A percentile compares a stretch with the other conserved stretches of the same genome.
Conservation (phyloP, 495 filamentous ascomycete genomes). For the Aspergillus olivimuriae region DNA sequence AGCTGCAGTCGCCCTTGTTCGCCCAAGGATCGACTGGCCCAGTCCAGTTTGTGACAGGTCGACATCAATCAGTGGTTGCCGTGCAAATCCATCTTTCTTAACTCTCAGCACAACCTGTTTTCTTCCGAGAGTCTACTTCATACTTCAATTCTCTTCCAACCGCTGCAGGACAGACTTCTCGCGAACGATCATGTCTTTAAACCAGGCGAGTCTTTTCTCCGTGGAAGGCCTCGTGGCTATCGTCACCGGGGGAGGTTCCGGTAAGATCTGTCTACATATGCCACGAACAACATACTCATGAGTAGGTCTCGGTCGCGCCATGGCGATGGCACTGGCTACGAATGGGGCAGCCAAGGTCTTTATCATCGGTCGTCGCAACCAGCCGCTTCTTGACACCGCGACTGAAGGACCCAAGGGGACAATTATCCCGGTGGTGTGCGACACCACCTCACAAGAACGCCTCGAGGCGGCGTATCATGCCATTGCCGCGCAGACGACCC, state of each 20-base stretch:
- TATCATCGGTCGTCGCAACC: constrained; percentile 52
- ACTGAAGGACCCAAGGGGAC: constrained; percentile 24
- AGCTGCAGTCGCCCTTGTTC: too few species aligned
- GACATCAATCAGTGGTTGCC: too few species aligned
- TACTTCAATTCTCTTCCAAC: too few species aligned
- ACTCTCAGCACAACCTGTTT: too few species aligned
- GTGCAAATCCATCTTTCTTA: background rate
- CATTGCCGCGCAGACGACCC: constrained; percentile 47
- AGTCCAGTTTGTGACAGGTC: too few species aligned
- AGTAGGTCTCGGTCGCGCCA: constrained; percentile 47
- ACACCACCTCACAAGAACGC: constrained; percentile 57
- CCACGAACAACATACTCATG: too few species aligned
- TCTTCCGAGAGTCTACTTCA: too few species aligned
- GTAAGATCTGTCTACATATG: constrained; percentile 21
- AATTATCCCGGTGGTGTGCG: constrained; percentile 54
- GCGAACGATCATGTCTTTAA: constrained; percentile 11
- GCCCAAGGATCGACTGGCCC: too few species aligned
- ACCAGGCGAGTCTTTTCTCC: constrained; percentile 45
- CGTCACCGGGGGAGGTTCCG: constrained; percentile 59
- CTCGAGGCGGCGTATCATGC: constrained; percentile 45
- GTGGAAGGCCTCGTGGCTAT: constrained; percentile 51
- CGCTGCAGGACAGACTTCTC: background rate
- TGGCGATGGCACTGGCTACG: constrained; percentile 47
- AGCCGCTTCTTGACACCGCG: constrained; percentile 44
- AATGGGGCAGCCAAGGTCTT: constrained; percentile 55